phyloP scores from a whole-genome alignment of 2,329 filamentous ascomycete species.

The Thielaviopsis ethacetica region DNA sequence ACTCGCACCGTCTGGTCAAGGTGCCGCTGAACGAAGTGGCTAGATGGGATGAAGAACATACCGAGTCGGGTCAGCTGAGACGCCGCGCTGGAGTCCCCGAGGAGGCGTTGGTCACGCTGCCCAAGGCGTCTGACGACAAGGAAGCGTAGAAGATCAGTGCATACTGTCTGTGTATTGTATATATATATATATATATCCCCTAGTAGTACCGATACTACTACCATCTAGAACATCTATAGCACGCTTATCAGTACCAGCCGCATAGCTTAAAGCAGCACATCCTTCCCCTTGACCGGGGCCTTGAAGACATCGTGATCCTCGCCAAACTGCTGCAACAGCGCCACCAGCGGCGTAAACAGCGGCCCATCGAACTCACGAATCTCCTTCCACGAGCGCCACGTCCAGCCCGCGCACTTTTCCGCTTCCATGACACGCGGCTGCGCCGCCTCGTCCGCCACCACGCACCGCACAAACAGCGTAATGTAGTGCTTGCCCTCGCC shows the following conservation, averaged over 20 bases:
- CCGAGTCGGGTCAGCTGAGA: conserved; percentile 25
- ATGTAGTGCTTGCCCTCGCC: conserved; percentile 53
- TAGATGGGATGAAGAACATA: conserved; percentile 43
- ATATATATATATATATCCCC: too few relatives aligned
- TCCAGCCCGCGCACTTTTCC: conserved; percentile 34
- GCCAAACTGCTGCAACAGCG: conserved; percentile 1
- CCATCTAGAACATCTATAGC: too few relatives aligned
- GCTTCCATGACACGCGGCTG: conserved; percentile 34
- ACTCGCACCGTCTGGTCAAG: conserved; percentile 32
- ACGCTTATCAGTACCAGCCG: too few relatives aligned
- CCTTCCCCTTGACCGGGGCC: background rate
- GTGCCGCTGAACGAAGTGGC: conserved; percentile 33
- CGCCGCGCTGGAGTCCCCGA: background rate
- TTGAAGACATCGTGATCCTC: conserved; percentile 1
- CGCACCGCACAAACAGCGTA: conserved; percentile 50
- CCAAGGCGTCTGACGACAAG: background rate
- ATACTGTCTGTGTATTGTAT: too few relatives aligned
- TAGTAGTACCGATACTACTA: background rate
- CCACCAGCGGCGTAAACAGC: conserved; percentile 6
- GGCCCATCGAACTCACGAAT: conserved; percentile 20
- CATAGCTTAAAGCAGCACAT: background rate
- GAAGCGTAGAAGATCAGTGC: background rate
- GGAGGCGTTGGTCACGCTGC: background rate
- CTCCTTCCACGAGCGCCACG: conserved; percentile 30
- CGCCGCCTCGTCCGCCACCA: conserved; percentile 27